These are phyloP conservation scores for Auricularia sp. DNA, from an alignment of 768 basidiomycete genomes.

Conservation along the genomic window DNA sequence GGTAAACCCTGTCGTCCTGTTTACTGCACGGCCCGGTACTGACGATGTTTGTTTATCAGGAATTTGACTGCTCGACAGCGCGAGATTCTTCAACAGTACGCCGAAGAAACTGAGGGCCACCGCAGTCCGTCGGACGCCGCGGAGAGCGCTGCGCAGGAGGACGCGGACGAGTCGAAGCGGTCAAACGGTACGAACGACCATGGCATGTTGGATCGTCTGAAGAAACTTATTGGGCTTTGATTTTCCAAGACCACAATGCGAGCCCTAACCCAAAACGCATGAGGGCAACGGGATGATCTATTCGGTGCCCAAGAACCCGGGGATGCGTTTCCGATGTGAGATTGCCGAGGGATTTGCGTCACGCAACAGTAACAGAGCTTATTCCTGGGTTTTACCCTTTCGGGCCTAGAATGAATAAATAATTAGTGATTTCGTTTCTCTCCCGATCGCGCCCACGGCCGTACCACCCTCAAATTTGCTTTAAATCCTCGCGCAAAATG, in stretches of 20 bases:
- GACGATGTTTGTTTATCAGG: slow-evolving; percentile 31
- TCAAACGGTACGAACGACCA: slow-evolving; percentile 35
- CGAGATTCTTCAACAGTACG: slow-evolving; percentile 79
- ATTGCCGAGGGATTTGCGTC: neutral
- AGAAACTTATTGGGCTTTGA: slow-evolving; percentile 49
- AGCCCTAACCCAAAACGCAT: neutral
- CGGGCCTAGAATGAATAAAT: neutral
- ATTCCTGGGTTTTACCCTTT: neutral
- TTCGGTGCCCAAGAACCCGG: neutral
- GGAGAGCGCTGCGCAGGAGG: neutral
- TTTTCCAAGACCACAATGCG: slow-evolving; percentile 1
- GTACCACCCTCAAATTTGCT: neutral
- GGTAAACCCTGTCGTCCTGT: slow-evolving; percentile 36
- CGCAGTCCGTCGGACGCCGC: slow-evolving; percentile 10
- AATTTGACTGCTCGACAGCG: slow-evolving; percentile 76
- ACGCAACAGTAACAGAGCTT: neutral
- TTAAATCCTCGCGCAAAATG: neutral
- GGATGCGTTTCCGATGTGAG: neutral
- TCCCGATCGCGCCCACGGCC: neutral
- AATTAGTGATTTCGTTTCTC: neutral
- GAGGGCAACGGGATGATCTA: neutral
- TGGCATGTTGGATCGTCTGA: slow-evolving; percentile 34
- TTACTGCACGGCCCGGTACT: neutral
- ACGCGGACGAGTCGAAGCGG: slow-evolving; percentile 6
- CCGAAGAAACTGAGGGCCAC: slow-evolving; percentile 84